Conservation (phyloP, 768 basidiomycete species). For the Panaeolus papilionaceus region DNA sequence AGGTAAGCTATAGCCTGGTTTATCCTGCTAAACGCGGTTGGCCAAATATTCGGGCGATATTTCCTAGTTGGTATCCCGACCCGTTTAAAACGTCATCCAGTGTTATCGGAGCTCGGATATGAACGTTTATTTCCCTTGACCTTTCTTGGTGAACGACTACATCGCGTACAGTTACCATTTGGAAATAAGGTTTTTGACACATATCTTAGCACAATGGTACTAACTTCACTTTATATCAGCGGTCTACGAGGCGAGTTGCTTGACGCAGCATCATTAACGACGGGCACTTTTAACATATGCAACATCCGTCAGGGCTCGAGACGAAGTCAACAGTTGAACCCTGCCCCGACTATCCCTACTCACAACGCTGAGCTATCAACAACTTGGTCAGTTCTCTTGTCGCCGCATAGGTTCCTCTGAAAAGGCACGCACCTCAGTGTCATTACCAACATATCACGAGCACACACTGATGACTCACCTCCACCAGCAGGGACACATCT, state of each 20-base stretch:
- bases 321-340: neutral
- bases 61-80: neutral
- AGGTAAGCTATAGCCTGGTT: neutral
- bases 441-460: neutral
- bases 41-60: neutral
- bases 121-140: neutral
- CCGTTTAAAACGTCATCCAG: neutral
- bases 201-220: neutral
- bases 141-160: neutral
- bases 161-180: neutral
- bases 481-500: neutral
- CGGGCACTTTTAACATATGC: neutral
- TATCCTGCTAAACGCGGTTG: neutral
- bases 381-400: neutral
- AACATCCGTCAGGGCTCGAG: neutral
- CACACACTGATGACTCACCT: neutral
- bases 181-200: slow-evolving; percentile 7
- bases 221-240: neutral
- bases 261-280: neutral
- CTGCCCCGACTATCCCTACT: neutral
- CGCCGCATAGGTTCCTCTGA: slow-evolving; percentile 7
- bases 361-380: neutral
- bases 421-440: neutral
- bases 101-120: neutral
- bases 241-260: neutral